A percentile compares a stretch with the other conserved stretches of the same genome.
Conservation (phyloP, 495 filamentous ascomycete genomes). For the Neurospora hispaniola region DNA sequence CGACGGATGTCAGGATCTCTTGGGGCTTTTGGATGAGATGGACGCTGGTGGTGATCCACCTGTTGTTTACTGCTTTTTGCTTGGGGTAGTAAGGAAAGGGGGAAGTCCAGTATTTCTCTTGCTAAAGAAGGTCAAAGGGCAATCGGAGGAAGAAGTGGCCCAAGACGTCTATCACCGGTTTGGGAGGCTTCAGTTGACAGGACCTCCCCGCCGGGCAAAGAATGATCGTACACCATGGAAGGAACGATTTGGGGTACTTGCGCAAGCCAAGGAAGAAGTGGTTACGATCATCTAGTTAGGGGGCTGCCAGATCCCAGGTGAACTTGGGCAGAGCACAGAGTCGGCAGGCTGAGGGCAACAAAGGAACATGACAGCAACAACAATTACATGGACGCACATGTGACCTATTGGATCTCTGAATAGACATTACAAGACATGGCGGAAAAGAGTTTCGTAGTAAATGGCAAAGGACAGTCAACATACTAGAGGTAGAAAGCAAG, state of each 20-base stretch:
- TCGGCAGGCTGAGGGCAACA: background rate
- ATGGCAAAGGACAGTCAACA: no score
- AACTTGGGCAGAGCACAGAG: background rate
- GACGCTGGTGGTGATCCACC: background rate
- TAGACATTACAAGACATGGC: no score
- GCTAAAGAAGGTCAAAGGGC: background rate
- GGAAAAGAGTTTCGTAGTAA: no score
- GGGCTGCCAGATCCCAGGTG: no score
- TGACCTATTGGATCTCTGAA: no score
- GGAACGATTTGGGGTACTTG: background rate
- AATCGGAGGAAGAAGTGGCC: background rate
- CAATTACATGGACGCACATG: no score
- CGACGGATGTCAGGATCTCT: background rate
- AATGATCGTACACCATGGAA: background rate
- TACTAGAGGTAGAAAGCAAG: no score
- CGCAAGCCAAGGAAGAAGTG: background rate
- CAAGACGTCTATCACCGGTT: background rate
- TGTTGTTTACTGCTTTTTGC: background rate
- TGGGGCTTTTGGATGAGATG: background rate
- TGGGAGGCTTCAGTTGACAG: background rate
- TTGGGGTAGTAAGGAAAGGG: background rate
- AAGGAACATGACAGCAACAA: no score
- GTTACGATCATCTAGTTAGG: background rate
- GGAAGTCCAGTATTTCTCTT: background rate
- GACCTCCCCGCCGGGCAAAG: background rate